These are phyloP conservation scores for Saitozyma sp. DNA, from an alignment of 768 basidiomycete genomes.

Conservation along the genomic window DNA sequence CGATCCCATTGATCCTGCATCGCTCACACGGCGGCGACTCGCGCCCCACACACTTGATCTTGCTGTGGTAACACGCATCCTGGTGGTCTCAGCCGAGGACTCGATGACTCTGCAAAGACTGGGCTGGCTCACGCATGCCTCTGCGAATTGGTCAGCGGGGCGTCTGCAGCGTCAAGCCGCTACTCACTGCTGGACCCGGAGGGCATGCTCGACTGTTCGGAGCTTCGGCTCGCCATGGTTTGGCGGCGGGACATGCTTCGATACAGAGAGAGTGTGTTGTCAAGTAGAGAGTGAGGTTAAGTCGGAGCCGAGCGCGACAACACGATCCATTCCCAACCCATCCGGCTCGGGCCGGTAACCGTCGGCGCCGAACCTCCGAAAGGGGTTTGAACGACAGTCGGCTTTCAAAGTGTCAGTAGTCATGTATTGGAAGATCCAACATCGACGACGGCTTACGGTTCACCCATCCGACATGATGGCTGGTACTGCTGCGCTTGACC, in stretches of 20 bases:
- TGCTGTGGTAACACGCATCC: conserved; percentile 7
- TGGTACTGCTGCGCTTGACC: too few species aligned
- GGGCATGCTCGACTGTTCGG: too few species aligned
- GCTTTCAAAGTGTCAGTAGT: not conserved
- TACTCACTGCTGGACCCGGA: too few species aligned
- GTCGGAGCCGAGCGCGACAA: too few species aligned
- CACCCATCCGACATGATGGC: not conserved
- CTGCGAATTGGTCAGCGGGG: not conserved
- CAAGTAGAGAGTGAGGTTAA: too few species aligned
- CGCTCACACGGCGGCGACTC: conserved; percentile 10
- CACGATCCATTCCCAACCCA: not conserved
- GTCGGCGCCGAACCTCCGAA: conserved; percentile 7
- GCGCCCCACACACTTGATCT: conserved; percentile 6
- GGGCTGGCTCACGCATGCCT: conserved; percentile 3
- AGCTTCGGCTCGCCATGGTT: too few species aligned
- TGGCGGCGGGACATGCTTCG: too few species aligned
- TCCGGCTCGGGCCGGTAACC: not conserved
- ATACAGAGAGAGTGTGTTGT: too few species aligned
- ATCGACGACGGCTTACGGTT: not conserved
- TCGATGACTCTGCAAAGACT: not conserved
- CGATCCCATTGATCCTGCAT: not conserved
- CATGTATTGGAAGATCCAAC: not conserved
- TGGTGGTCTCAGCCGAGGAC: not conserved
- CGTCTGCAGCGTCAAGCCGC: too few species aligned
- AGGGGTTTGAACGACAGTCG: conserved; percentile 2